Evolutionary conservation across 306 rosid species (phyloP).

Genomic region (Sphenostylis stenocarpa): DNA sequence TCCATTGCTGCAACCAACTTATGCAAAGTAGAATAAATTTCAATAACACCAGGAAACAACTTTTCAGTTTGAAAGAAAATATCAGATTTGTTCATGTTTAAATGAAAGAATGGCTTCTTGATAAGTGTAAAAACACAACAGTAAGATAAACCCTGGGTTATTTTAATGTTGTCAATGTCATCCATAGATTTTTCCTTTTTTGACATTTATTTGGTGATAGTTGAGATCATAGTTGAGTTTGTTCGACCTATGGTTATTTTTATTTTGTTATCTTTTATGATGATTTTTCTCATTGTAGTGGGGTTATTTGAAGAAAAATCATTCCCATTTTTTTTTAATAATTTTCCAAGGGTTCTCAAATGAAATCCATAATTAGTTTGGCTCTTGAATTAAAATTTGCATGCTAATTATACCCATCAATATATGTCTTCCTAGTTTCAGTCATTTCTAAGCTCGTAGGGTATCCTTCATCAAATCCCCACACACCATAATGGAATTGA

Average conservation of each 20-base stretch:
- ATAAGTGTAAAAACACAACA: conserved; percentile 18
- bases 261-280: too few species aligned
- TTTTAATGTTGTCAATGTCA: too few species aligned
- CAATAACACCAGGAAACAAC: conserved; percentile 22
- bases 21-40: conserved; percentile 16
- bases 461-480: background rate
- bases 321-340: too few species aligned
- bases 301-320: background rate
- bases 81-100: conserved; percentile 19
- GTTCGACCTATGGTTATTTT: background rate
- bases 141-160: background rate
- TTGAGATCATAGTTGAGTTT: background rate
- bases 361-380: background rate
- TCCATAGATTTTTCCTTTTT: too few species aligned
- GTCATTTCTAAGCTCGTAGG: background rate
- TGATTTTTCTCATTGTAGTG: background rate
- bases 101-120: conserved; percentile 21
- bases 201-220: too few species aligned
- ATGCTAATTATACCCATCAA: background rate
- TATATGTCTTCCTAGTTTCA: background rate
- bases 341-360: too few species aligned
- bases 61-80: conserved; percentile 8
- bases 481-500: background rate
- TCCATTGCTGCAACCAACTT: conserved; percentile 25
- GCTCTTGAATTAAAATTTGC: too few species aligned